phyloP scores from a whole-genome alignment of 108 stramenopile species.

The Bacterosira constricta region DNA sequence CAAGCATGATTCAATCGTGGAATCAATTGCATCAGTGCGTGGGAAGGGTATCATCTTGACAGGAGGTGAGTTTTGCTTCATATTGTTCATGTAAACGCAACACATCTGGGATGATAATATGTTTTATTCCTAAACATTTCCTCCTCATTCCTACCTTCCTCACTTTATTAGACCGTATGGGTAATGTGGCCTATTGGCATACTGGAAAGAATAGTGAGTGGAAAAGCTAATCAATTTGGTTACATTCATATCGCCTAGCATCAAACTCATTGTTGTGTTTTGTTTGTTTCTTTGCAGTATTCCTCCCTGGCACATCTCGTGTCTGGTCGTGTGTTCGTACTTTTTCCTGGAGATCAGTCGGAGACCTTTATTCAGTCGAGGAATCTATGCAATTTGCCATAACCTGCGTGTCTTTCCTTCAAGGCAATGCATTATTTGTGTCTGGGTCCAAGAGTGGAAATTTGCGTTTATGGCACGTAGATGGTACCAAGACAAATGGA shows the following conservation, averaged over 20 bases:
- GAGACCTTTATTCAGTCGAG: neutral
- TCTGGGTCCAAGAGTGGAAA: conserved; percentile 29
- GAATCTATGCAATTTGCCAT: conserved; percentile 10
- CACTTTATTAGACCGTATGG: too few species aligned
- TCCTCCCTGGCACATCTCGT: conserved; percentile 11
- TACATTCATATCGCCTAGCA: too few species aligned
- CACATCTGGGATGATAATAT: too few species aligned
- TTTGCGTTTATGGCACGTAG: conserved; percentile 31
- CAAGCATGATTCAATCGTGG: conserved; percentile 22
- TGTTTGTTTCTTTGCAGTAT: neutral
- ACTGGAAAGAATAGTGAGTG: conserved; percentile 9
- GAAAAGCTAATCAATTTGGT: neutral
- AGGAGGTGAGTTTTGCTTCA: too few species aligned
- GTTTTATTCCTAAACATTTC: too few species aligned
- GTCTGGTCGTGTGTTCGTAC: conserved; percentile 30
- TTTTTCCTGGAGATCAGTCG: conserved; percentile 18
- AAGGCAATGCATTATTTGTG: conserved; percentile 14
- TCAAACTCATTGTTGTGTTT: neutral
- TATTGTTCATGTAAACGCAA: too few species aligned
- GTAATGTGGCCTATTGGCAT: conserved; percentile 29
- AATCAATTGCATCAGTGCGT: conserved; percentile 22
- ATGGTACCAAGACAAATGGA: conserved; percentile 5
- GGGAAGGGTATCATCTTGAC: conserved; percentile 29
- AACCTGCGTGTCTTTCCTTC: conserved; percentile 23
- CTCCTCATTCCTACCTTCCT: too few species aligned